Evolutionary conservation across 768 basidiomycete genomes (phyloP), one percentile per base, ranked within the genome.

Genomic region (Pulveroboletus sp.): DNA sequence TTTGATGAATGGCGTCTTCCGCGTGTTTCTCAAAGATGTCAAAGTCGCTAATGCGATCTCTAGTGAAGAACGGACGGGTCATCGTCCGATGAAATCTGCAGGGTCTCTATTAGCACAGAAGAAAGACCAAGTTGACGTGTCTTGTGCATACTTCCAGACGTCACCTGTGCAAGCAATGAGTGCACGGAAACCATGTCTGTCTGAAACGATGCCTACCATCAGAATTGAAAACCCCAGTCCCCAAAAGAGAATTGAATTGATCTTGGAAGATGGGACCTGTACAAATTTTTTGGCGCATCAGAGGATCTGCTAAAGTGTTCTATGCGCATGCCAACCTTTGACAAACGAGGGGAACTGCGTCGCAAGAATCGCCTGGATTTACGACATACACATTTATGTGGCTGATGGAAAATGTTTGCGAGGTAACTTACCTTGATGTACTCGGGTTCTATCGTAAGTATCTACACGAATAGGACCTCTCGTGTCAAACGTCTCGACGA

Each of bases 1-100:
- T 57, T 32, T 67, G 71, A 17, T 40, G 47, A 21, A 73, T 61
- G 0, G 66, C 67, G n/a, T 66, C 61, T 15, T 63, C 57, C 5
- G 70, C 61, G 27, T 72, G 70, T 46, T 55, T 58, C 39, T 74
- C 70, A 46, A 75, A 74, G 6, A 67, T 69, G 36, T 73, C 68
- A 46, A 75, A 73, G 49, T 74, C 63, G 27, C 64, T 65, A 53
- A 73, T 66, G n/a, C 71, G 62, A 21, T 73, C 69, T 35, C 52
- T 70, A 46, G 39, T 67, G 58, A 74, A 75, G 62, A 74, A 74
- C 3, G 73, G 73, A 21, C 73, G 67, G 1, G 74, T 69, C 70
- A 74, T 75, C 6, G 60, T 53, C 17, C 74, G 70, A 45, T 74
- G 74, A 40, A 73, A 75, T 54, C 72, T 74, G 35, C 4, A 13